These are phyloP conservation scores for Emmonsiellopsis sp. DNA, from an alignment of 2,329 filamentous ascomycete species.

Conservation along the genomic window DNA sequence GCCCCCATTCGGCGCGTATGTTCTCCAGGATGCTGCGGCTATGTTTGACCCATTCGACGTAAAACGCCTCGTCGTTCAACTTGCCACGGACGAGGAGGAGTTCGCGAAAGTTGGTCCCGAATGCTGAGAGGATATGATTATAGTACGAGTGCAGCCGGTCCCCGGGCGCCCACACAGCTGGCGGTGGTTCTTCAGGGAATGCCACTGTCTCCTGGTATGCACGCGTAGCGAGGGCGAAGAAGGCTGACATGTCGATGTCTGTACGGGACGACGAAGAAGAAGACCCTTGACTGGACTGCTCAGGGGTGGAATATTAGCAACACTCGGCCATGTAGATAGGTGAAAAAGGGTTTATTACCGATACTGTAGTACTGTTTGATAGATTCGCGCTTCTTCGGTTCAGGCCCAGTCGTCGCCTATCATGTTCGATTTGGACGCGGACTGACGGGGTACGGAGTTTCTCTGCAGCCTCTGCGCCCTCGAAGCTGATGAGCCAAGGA, in stretches of 20 bases:
- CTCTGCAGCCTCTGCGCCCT: background rate
- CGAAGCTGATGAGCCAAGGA: constrained; percentile 4
- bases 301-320: too few relatives aligned
- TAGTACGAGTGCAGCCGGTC: constrained; percentile 10
- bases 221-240: constrained; percentile 10
- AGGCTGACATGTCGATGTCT: background rate
- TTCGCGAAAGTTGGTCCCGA: constrained; percentile 7
- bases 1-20: constrained; percentile 11
- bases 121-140: constrained; percentile 8
- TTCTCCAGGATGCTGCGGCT: constrained; percentile 12
- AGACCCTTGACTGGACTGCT: background rate
- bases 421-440: background rate
- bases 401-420: background rate
- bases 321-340: too few relatives aligned
- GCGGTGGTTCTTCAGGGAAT: constrained; percentile 11
- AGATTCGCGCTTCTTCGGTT: background rate
- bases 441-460: background rate
- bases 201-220: constrained; percentile 12
- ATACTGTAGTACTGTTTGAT: background rate
- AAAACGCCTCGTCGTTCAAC: constrained; percentile 3
- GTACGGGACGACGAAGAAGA: background rate
- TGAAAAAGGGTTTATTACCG: background rate
- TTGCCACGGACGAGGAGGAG: constrained; percentile 2
- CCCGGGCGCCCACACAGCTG: constrained; percentile 9
- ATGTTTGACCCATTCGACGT: constrained; percentile 10